A percentile compares a stretch with the other conserved stretches of the same genome.
phyloP scores from a whole-genome alignment of 129 eudicot species.

The Sambucus nigra region DNA sequence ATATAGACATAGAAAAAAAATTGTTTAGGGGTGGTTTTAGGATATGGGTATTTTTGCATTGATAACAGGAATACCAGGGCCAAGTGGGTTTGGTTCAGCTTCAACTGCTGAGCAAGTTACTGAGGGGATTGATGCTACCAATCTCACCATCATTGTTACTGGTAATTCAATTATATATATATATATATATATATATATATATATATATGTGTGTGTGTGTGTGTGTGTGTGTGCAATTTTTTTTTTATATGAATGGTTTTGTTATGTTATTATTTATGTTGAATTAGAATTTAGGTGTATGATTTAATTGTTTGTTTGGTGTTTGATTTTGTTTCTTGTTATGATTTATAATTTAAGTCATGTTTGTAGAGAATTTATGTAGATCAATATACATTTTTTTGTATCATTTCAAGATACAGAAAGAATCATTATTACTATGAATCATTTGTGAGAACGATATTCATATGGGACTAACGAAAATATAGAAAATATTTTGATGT shows the following conservation, averaged over 20 bases:
- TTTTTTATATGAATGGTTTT: neutral
- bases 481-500: too few species aligned
- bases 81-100: slow-evolving; percentile 81
- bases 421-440: too few species aligned
- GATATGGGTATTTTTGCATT: slow-evolving; percentile 44
- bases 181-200: neutral
- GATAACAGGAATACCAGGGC: slow-evolving; percentile 59
- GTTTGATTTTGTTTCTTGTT: neutral
- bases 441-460: too few species aligned
- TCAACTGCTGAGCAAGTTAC: slow-evolving; percentile 78
- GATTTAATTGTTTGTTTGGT: neutral
- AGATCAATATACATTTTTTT: too few species aligned
- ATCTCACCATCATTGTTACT: slow-evolving; percentile 59
- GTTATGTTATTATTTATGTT: neutral
- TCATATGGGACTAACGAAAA: too few species aligned
- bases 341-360: neutral
- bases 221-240: neutral
- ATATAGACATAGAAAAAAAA: too few species aligned
- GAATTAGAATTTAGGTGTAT: neutral
- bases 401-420: too few species aligned
- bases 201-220: neutral
- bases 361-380: neutral
- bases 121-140: slow-evolving; percentile 47
- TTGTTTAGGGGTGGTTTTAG: too few species aligned
- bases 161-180: too few species aligned